Conservation (phyloP, 1,284 basidiomycete genomes). For the Naganishia albida region DNA sequence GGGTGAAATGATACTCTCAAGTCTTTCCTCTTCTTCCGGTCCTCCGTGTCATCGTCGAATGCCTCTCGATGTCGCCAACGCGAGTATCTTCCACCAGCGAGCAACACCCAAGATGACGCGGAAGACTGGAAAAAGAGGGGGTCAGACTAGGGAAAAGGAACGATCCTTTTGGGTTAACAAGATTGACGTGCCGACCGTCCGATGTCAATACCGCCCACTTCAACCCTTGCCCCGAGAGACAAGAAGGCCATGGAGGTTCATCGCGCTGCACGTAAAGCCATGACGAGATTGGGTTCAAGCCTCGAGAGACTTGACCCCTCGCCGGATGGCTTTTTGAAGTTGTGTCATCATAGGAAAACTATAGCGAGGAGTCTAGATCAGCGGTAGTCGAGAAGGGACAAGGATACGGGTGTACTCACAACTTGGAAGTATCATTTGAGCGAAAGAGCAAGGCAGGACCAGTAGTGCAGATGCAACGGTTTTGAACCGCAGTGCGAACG, state of each 20-base stretch:
- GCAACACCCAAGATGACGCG: background rate
- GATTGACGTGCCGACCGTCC: constrained; percentile 29
- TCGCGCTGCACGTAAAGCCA: constrained; percentile 31
- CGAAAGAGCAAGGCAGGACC: background rate
- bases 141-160: constrained; percentile 29
- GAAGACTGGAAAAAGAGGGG: constrained; percentile 15
- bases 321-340: constrained; percentile 20
- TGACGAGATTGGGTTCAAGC: constrained; percentile 22
- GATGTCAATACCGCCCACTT: constrained; percentile 28
- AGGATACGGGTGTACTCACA: constrained; percentile 16
- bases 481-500: constrained; percentile 7
- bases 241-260: constrained; percentile 27
- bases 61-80: background rate
- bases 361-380: background rate
- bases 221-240: constrained; percentile 5
- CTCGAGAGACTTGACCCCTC: constrained; percentile 20
- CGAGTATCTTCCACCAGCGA: background rate
- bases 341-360: constrained; percentile 30
- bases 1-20: constrained; percentile 20
- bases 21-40: constrained; percentile 18
- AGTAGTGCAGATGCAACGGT: background rate
- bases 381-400: background rate
- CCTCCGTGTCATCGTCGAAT: background rate
- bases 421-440: constrained; percentile 31
- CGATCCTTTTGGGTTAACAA: constrained; percentile 31